Evolutionary conservation across 306 rosid species (phyloP).

Genomic region (Ziziphus jujuba): DNA sequence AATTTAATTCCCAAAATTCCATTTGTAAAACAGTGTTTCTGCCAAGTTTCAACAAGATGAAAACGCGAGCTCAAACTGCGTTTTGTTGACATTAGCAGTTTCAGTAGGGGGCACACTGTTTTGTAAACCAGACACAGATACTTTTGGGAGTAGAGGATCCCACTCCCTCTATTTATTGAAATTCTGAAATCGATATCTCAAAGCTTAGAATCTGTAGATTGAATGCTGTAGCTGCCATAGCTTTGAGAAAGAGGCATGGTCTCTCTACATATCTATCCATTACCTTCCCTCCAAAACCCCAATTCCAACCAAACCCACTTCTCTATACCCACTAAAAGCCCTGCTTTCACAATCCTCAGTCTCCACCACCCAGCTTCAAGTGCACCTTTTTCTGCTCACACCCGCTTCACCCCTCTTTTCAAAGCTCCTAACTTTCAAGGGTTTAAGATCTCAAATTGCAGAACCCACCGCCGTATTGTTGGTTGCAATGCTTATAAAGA

Average conservation of each 20-base stretch:
- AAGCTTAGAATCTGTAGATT: not conserved
- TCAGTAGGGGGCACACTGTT: not conserved
- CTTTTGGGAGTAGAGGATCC: not conserved
- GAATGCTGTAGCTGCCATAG: not conserved
- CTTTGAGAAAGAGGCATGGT: constrained; percentile 42
- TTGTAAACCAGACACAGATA: not conserved
- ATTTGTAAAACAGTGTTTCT: too few relatives aligned
- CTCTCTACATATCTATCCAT: constrained; percentile 45
- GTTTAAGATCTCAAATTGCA: constrained; percentile 17
- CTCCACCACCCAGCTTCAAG: constrained; percentile 9
- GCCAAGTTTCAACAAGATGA: too few relatives aligned
- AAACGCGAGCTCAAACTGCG: not conserved
- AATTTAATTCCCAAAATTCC: too few relatives aligned
- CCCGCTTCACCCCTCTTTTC: constrained; percentile 14
- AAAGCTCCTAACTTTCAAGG: constrained; percentile 13
- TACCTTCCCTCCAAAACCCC: constrained; percentile 46
- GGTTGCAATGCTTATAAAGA: constrained; percentile 48
- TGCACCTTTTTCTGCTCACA: not conserved
- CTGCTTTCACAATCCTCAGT: constrained; percentile 24
- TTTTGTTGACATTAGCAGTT: not conserved
- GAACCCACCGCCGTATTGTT: constrained; percentile 32
- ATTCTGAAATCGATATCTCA: not conserved
- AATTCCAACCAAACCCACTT: constrained; percentile 29
- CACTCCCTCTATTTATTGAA: not conserved
- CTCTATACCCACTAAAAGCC: constrained; percentile 33